Evolutionary conservation across 129 eudicot species (phyloP), one percentile per base, ranked within the genome.

Genomic region (Cynara cardunculus): DNA sequence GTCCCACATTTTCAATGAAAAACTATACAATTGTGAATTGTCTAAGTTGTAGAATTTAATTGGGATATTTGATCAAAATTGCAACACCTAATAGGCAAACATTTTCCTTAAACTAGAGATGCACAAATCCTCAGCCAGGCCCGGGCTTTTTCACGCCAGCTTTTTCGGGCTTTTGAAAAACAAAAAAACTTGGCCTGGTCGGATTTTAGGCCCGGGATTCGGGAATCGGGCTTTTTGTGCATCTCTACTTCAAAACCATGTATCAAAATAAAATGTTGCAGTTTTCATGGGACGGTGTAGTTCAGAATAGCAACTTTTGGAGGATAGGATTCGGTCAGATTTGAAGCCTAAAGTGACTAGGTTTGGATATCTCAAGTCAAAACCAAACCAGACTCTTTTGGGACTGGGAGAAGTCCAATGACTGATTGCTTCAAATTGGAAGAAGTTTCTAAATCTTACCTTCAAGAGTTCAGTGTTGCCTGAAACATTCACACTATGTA

Each of bases 391-490:
- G 41, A 7, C 49, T 21, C 8, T 72, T 25, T 28, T 37, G 39
- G 46, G 25, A 71, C 27, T 31, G 72, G 56, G 13, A 18, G 74
- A 27, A 74, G 24, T 62, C 83, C 19, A 66, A 44, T n/a, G 27
- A 62, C 61, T n/a, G 26, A 24, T 21, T 22, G 32, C 32, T 44
- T 75, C 24, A 79, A 25, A 74, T 26, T 27, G 46, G 34, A 35
- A 53, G 27, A 73, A 26, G 73, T 69, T 73, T 75, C 49, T 64
- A 25, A 1, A 39, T 44, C 74, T 72, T 87, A 84, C 92, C 86
- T 85, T 83, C 82, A 79, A 75, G 86, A 86, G 86, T 87, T 72
- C 82, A 53, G 75, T 41, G 74, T 37, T 69, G 37, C 34, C 69
- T 21, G 79, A 25, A 84, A 19, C 32, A 81, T 70, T 10, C 56